Conservation (phyloP, 78 protist genomes). For the Tieghemostelium lacteum region DNA sequence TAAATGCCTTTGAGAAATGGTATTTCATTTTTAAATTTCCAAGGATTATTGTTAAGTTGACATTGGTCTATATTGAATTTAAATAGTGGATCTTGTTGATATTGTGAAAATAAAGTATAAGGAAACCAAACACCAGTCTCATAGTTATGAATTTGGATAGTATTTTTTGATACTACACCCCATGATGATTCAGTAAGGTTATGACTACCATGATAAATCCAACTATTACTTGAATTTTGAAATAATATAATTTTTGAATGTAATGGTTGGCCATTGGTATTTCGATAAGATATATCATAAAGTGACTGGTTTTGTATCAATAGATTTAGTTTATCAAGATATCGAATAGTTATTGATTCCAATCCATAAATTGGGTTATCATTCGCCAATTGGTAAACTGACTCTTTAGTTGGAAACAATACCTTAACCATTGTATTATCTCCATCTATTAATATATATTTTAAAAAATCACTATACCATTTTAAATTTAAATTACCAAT, state of each 20-base stretch:
- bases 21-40: too few relatives aligned
- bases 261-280: neutral
- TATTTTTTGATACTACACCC: neutral
- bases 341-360: slow-evolving; percentile 24
- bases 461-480: neutral
- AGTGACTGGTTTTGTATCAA: neutral
- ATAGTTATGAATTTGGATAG: neutral
- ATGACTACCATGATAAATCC: slow-evolving; percentile 55
- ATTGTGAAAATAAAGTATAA: too few relatives aligned
- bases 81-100: too few relatives aligned
- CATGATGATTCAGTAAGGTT: slow-evolving; percentile 29
- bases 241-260: slow-evolving; percentile 36
- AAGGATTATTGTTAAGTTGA: too few relatives aligned
- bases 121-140: slow-evolving; percentile 45
- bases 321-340: neutral
- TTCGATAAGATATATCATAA: neutral
- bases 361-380: neutral
- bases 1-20: too few relatives aligned
- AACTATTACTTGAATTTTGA: neutral
- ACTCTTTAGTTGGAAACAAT: neutral
- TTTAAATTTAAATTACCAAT: neutral
- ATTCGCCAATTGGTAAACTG: neutral
- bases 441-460: neutral
- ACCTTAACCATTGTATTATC: neutral
- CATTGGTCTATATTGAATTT: too few relatives aligned